Evolutionary conservation across 805 yeast genomes (phyloP), one percentile per base, ranked within the genome.

Genomic region (Candida tibetensis): DNA sequence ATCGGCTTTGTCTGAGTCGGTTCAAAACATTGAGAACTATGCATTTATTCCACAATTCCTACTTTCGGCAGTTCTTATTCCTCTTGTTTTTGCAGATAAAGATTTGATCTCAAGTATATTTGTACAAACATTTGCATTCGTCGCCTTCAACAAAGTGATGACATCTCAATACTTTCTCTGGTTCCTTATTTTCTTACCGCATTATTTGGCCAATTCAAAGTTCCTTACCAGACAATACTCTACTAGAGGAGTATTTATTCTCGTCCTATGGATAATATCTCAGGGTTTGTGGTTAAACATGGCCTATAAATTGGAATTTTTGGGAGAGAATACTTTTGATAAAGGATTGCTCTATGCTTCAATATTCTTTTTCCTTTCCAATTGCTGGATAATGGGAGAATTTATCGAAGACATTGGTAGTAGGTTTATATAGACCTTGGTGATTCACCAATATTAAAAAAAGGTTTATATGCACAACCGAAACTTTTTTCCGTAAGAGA

Each of bases 151-250:
- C 49, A 69, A 69, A 44, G 90, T 91, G 44, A 65, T 89, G 52
- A 93, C 99, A 0, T 87, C 96, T 1, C 99, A 93, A 64, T 93
- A 93, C 62, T 93, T 93, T 61, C 78, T 91, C 45, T 93, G 99
- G 99, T 93, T 84, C 53, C 64, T 93, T 49, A 85, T 89, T 10
- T 78, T 90, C 47, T 59, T 91, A 30, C 98, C 99, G 2, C 77
- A 85, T 38, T 82, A 68, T 51, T 56, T 88, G 5, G 67, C 81
- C 2, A 55, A 63, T 6, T 69, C 87, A 0, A 57, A 51, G 2
- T 40, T 59, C 1, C 41, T 63, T 1, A 44, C 57, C 0, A 43
- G 38, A 0, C 37, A 51, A 3, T 34, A 40, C 16, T 56, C 57
- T 33, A 33, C 32, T 15, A 54, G 60, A 34, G 85, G 85, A 1